phyloP scores from a whole-genome alignment of 768 basidiomycete species.

The Leccinellum luteum region DNA sequence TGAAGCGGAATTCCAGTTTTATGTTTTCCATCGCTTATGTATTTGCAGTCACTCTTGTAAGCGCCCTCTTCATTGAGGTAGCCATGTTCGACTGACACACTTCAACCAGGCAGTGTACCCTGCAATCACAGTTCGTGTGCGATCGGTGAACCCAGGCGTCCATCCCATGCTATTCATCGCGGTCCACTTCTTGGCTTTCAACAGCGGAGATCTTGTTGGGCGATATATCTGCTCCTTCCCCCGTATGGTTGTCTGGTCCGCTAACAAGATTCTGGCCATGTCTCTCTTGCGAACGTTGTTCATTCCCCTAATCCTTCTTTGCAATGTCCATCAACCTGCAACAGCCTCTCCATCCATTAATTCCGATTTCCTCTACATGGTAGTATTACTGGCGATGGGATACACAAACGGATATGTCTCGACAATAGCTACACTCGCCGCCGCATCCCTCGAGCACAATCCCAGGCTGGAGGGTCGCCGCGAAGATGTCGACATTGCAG shows the following conservation, averaged over 20 bases:
- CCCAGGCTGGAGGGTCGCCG: conserved; percentile 60
- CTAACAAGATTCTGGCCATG: conserved; percentile 55
- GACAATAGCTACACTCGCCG: conserved; percentile 78
- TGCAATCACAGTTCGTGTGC: conserved; percentile 76
- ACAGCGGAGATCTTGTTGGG: conserved; percentile 67
- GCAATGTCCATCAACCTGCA: conserved; percentile 67
- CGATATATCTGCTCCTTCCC: conserved; percentile 69
- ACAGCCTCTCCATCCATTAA: conserved; percentile 47
- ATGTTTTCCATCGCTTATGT: conserved; percentile 75
- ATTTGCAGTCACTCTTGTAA: conserved; percentile 80
- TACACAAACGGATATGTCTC: conserved; percentile 79
- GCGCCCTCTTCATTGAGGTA: conserved; percentile 16
- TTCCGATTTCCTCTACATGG: conserved; percentile 76
- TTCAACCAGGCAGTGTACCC: conserved; percentile 75
- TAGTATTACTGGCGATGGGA: conserved; percentile 72
- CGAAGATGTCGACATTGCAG: conserved; percentile 87
- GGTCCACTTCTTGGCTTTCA: conserved; percentile 75
- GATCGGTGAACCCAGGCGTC: conserved; percentile 59
- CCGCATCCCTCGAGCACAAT: conserved; percentile 79
- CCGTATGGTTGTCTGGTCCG: conserved; percentile 64
- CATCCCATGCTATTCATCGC: conserved; percentile 83
- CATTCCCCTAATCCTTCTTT: conserved; percentile 84
- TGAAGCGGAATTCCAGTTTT: conserved; percentile 63
- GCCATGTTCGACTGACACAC: conserved; percentile 7
- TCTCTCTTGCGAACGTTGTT: conserved; percentile 75